These are phyloP conservation scores for Amylocystis lapponica DNA, from an alignment of 768 basidiomycete species.

Conservation along the genomic window DNA sequence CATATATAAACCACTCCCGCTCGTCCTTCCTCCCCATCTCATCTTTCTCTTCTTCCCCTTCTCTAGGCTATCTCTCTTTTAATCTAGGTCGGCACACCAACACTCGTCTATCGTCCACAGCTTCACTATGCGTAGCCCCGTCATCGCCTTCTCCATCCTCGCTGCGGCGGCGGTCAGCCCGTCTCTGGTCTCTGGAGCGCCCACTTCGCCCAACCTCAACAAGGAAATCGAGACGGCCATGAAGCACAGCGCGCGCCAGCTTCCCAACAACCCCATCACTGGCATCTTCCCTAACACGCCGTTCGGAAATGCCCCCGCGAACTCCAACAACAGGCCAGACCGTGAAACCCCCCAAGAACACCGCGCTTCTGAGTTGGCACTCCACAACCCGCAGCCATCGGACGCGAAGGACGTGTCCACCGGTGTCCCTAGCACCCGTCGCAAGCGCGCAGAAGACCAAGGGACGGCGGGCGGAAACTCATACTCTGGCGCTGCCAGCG, in stretches of 20 bases:
- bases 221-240: conserved; percentile 11
- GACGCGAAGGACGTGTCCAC: not conserved
- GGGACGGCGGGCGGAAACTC: conserved; percentile 22
- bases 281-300: not conserved
- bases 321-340: not conserved
- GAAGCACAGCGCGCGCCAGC: conserved; percentile 1
- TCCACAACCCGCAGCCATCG: not conserved
- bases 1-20: conserved; percentile 15
- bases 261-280: not conserved
- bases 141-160: conserved; percentile 25
- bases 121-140: conserved; percentile 26
- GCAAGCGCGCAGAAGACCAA: conserved; percentile 18
- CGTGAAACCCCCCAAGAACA: not conserved
- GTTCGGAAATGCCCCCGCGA: not conserved
- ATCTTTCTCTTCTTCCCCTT: conserved; percentile 13
- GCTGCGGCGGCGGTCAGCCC: conserved; percentile 27
- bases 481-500: conserved; percentile 17
- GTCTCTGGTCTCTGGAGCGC: conserved; percentile 21
- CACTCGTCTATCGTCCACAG: conserved; percentile 7
- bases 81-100: conserved; percentile 18
- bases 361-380: conserved; percentile 6
- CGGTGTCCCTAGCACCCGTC: not conserved
- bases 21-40: conserved; percentile 3
- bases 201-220: conserved; percentile 19
- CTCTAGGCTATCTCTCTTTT: conserved; percentile 20